Conservation (phyloP, 139 green algal species). For the Nannochloris sp. region DNA sequence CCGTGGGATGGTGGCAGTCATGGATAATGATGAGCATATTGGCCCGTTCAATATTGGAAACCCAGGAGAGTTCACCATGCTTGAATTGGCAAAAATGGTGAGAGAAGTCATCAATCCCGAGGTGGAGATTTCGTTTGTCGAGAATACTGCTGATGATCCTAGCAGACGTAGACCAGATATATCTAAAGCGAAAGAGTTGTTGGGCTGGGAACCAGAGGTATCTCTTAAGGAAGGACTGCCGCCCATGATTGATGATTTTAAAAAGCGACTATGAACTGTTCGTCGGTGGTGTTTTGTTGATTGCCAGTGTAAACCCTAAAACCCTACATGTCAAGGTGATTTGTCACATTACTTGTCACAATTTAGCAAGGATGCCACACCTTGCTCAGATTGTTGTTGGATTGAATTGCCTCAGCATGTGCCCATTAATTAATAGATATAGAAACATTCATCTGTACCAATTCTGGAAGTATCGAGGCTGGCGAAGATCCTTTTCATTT, state of each 20-base stretch:
- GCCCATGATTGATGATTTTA: slow-evolving; percentile 96
- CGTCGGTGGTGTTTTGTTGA: too few relatives aligned
- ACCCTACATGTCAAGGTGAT: too few relatives aligned
- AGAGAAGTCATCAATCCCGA: slow-evolving; percentile 79
- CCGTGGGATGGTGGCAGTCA: slow-evolving; percentile 66
- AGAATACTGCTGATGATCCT: slow-evolving; percentile 97
- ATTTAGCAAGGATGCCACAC: too few relatives aligned
- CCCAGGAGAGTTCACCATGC: slow-evolving; percentile 98
- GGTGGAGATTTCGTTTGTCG: slow-evolving; percentile 59
- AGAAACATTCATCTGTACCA: too few relatives aligned
- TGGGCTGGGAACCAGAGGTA: slow-evolving; percentile 93
- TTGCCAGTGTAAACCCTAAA: too few relatives aligned
- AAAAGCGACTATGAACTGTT: slow-evolving; percentile 34
- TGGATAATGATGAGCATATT: slow-evolving; percentile 79
- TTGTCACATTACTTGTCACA: too few relatives aligned
- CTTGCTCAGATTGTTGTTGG: too few relatives aligned
- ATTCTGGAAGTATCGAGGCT: too few relatives aligned
- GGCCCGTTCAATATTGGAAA: slow-evolving; percentile 99
- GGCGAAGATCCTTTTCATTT: too few relatives aligned
- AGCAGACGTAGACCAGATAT: slow-evolving; percentile 74
- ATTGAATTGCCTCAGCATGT: too few relatives aligned
- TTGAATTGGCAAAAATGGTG: slow-evolving; percentile 91
- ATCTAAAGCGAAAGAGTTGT: slow-evolving; percentile 64
- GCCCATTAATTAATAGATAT: too few relatives aligned
- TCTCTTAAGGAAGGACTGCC: slow-evolving; percentile 73